Conservation (phyloP, 2,329 filamentous ascomycete genomes). For the Zymoseptoria crescenta region DNA sequence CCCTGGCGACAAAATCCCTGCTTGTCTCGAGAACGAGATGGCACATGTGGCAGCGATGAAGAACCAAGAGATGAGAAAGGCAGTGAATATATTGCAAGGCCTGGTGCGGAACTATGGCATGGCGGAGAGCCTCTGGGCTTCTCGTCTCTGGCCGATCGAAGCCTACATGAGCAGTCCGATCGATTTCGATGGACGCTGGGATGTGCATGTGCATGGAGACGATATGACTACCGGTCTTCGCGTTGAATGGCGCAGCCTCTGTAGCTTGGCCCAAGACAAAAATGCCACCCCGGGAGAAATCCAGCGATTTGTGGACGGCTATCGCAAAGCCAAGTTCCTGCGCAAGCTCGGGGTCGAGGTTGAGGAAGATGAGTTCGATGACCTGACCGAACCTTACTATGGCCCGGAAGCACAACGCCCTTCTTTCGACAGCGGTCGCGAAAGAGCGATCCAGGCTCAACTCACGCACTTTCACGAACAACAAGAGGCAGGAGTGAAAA, state of each 20-base stretch:
- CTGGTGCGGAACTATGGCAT: background rate
- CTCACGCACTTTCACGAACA: too few relatives aligned
- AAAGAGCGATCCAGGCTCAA: too few relatives aligned
- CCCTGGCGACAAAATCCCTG: background rate
- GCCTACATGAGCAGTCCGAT: background rate
- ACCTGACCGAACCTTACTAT: too few relatives aligned
- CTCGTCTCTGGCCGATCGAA: background rate
- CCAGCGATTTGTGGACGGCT: background rate
- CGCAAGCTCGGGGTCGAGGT: background rate
- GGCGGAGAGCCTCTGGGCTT: background rate
- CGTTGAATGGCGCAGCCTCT: background rate
- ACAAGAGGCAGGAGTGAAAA: too few relatives aligned
- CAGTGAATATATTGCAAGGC: background rate
- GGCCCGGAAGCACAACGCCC: too few relatives aligned
- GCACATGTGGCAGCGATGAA: background rate
- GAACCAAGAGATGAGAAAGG: background rate
- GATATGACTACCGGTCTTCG: background rate
- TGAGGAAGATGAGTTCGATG: too few relatives aligned
- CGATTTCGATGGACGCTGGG: background rate
- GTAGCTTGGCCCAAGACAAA: background rate
- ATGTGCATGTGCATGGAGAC: background rate
- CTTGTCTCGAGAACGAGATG: background rate
- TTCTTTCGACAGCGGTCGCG: too few relatives aligned
- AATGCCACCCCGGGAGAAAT: background rate
- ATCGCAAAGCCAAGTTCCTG: background rate